Conservation (phyloP, 2,329 filamentous ascomycete genomes). For the Penicillium italicum region DNA sequence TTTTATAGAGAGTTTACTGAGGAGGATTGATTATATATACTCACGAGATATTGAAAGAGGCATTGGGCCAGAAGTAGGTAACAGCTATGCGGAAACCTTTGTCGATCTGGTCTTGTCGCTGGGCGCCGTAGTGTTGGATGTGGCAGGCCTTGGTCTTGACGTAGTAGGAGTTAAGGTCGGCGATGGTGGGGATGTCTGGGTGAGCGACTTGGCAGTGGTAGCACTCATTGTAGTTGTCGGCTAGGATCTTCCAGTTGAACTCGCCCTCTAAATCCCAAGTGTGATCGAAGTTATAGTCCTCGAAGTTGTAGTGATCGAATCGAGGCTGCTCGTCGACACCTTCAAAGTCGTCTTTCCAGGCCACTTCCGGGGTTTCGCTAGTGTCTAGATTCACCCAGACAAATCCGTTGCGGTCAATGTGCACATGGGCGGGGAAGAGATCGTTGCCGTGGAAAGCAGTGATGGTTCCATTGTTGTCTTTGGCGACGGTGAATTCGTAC, state of each 20-base stretch:
- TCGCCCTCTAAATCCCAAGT: slow-evolving; percentile 56
- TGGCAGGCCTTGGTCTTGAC: slow-evolving; percentile 49
- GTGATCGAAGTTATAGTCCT: slow-evolving; percentile 58
- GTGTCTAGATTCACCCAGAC: slow-evolving; percentile 58
- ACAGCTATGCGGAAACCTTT: slow-evolving; percentile 25
- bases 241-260: slow-evolving; percentile 60
- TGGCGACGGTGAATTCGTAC: slow-evolving; percentile 52
- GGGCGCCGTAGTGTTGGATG: slow-evolving; percentile 49
- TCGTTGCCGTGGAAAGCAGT: slow-evolving; percentile 49
- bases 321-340: slow-evolving; percentile 49
- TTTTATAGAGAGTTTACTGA: background rate
- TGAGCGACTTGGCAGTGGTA: slow-evolving; percentile 29
- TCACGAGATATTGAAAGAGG: slow-evolving; percentile 37
- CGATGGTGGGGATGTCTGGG: slow-evolving; percentile 38
- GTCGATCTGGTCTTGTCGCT: slow-evolving; percentile 19
- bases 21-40: background rate
- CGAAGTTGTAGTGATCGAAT: slow-evolving; percentile 50
- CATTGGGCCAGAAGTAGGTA: slow-evolving; percentile 37
- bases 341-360: slow-evolving; percentile 54
- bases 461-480: slow-evolving; percentile 51
- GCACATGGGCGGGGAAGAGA: slow-evolving; percentile 53
- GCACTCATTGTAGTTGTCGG: slow-evolving; percentile 61
- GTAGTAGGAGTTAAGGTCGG: slow-evolving; percentile 55
- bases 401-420: slow-evolving; percentile 54
- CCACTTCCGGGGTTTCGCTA: slow-evolving; percentile 45